phyloP scores from a whole-genome alignment of 2,329 filamentous ascomycete genomes.

The Leptographium wingfieldii region DNA sequence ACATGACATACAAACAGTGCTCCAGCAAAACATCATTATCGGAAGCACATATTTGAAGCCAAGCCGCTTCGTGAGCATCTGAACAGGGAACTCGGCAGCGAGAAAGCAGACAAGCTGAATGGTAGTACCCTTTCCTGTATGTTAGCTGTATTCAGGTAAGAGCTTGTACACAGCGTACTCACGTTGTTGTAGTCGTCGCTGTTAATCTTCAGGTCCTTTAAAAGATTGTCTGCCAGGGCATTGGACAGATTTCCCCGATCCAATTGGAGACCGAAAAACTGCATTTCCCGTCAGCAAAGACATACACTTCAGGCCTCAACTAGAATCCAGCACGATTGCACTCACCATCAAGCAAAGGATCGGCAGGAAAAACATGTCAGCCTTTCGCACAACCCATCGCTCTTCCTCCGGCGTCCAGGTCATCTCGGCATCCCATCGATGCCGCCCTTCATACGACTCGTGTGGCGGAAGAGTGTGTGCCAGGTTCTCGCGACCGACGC shows the following conservation, averaged over 20 bases:
- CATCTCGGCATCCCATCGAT: slow-evolving; percentile 26
- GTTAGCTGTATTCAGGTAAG: neutral
- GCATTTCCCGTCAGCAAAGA: slow-evolving; percentile 11
- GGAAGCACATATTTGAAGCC: slow-evolving; percentile 45
- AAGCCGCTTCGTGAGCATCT: slow-evolving; percentile 43
- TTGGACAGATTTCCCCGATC: slow-evolving; percentile 52
- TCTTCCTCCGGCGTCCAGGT: slow-evolving; percentile 46
- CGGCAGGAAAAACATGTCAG: slow-evolving; percentile 26
- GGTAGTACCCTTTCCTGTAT: slow-evolving; percentile 28
- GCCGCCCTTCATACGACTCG: slow-evolving; percentile 26
- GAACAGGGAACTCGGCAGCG: slow-evolving; percentile 43
- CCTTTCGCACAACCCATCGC: slow-evolving; percentile 40
- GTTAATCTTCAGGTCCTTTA: slow-evolving; percentile 36
- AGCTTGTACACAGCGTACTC: slow-evolving; percentile 5
- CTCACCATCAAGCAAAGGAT: slow-evolving; percentile 24
- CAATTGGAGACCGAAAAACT: slow-evolving; percentile 50
- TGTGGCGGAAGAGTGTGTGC: slow-evolving; percentile 19
- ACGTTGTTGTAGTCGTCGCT: slow-evolving; percentile 44
- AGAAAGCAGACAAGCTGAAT: slow-evolving; percentile 43
- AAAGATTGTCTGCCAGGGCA: slow-evolving; percentile 48
- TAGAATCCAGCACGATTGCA: neutral
- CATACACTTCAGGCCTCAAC: neutral
- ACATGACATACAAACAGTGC: slow-evolving; percentile 27
- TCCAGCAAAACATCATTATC: slow-evolving; percentile 36
- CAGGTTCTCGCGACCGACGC: slow-evolving; percentile 26